Evolutionary conservation across 1,284 basidiomycete species (phyloP).

Genomic region (Heterobasidion irregulare): DNA sequence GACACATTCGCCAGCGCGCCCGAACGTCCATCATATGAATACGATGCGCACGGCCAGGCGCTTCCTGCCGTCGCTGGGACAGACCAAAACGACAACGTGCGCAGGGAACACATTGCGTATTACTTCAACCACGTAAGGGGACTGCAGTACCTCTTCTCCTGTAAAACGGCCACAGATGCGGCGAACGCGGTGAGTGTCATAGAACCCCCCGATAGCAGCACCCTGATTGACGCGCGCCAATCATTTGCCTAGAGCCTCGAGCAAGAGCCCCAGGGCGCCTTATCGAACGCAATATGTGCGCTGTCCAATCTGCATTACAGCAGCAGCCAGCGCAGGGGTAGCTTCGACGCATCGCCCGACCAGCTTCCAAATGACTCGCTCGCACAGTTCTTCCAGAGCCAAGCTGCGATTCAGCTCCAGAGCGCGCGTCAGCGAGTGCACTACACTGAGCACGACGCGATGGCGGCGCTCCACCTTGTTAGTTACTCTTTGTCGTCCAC

Average conservation of each 20-base stretch:
- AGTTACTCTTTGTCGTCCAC: conserved; percentile 61
- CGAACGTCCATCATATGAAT: conserved; percentile 1
- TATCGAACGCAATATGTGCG: conserved; percentile 68
- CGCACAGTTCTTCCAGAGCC: conserved; percentile 60
- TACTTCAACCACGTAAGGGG: conserved; percentile 22
- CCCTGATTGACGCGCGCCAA: conserved; percentile 14
- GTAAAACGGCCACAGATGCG: conserved; percentile 12
- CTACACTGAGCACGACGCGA: conserved; percentile 58
- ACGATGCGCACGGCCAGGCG: conserved; percentile 3
- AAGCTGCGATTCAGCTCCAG: conserved; percentile 47
- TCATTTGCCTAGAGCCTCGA: conserved; percentile 42
- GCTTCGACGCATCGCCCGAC: conserved; percentile 38
- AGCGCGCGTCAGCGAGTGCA: conserved; percentile 31
- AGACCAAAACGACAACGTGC: conserved; percentile 9
- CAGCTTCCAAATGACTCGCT: conserved; percentile 44
- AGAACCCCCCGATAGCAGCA: conserved; percentile 2
- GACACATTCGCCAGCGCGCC: conserved; percentile 8
- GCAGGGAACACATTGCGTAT: conserved; percentile 17
- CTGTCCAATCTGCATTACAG: conserved; percentile 63
- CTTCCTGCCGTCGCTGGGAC: conserved; percentile 5
- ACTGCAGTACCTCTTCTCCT: conserved; percentile 21
- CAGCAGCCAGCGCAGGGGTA: conserved; percentile 40
- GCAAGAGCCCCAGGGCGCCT: conserved; percentile 56
- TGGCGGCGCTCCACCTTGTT: conserved; percentile 67
- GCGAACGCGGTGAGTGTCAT: conserved; percentile 8